These are phyloP conservation scores for Raddia distichophylla DNA, from an alignment of 176 grass and related monocot species.

Conservation along the genomic window DNA sequence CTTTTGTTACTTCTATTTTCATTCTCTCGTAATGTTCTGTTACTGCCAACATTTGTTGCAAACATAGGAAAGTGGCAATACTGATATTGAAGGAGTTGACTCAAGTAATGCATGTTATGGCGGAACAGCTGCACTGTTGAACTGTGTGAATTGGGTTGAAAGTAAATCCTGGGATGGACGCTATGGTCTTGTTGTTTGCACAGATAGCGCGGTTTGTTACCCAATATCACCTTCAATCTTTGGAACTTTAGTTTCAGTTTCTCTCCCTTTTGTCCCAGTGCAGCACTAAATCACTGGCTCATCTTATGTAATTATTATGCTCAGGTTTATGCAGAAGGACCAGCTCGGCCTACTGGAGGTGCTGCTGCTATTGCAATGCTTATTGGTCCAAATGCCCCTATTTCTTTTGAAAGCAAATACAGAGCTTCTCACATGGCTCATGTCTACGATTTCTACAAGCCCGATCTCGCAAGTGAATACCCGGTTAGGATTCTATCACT, in stretches of 20 bases:
- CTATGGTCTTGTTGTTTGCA: slow-evolving; percentile 93
- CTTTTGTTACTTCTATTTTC: slow-evolving; percentile 20
- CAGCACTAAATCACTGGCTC: background rate
- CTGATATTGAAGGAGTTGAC: slow-evolving; percentile 96
- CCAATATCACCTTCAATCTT: slow-evolving; percentile 10
- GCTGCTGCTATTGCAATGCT: slow-evolving; percentile 96
- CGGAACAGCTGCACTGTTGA: slow-evolving; percentile 90
- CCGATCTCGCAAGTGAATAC: slow-evolving; percentile 96
- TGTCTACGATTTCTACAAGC: slow-evolving; percentile 98
- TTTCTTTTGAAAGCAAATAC: slow-evolving; percentile 93
- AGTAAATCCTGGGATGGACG: slow-evolving; percentile 95
- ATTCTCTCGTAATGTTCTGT: background rate
- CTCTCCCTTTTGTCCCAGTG: slow-evolving; percentile 20
- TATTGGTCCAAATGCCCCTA: slow-evolving; percentile 93
- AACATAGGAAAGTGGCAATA: slow-evolving; percentile 85
- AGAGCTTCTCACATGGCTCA: slow-evolving; percentile 93
- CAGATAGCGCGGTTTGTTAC: slow-evolving; percentile 84
- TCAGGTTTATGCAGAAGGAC: slow-evolving; percentile 95
- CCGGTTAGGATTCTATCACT: slow-evolving; percentile 61
- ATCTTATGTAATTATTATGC: slow-evolving; percentile 29
- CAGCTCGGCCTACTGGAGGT: slow-evolving; percentile 88
- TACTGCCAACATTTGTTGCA: slow-evolving; percentile 8
- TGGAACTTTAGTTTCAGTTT: slow-evolving; percentile 2
- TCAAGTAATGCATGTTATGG: slow-evolving; percentile 95
- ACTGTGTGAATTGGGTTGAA: slow-evolving; percentile 98